Percentiles rank a stretch among this genome's conserved stretches.
Evolutionary conservation across 176 grass and related monocot genomes (phyloP).

Genomic region (Juncus inflexus): DNA sequence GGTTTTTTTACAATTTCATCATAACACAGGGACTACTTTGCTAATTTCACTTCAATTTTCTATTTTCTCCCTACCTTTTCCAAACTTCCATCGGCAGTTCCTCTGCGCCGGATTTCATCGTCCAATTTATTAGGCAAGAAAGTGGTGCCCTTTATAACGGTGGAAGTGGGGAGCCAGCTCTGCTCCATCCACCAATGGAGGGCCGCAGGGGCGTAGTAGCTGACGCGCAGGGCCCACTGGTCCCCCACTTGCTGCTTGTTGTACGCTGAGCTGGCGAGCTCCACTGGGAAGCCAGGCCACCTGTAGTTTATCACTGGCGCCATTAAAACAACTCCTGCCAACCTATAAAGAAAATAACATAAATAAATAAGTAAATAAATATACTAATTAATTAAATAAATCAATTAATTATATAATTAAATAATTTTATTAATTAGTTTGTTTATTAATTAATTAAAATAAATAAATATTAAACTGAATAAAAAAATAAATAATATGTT

Average conservation of each 20-base stretch:
- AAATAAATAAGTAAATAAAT: no score
- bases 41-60: not conserved
- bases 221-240: constrained; percentile 64
- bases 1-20: not conserved
- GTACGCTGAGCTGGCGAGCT: constrained; percentile 36
- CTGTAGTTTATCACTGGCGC: constrained; percentile 71
- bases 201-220: constrained; percentile 54
- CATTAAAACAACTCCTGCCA: constrained; percentile 52
- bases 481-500: no score
- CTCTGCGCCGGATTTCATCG: constrained; percentile 28
- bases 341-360: constrained; percentile 20
- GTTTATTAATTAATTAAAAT: no score
- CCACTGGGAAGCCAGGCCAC: constrained; percentile 65
- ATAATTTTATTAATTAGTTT: no score
- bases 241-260: constrained; percentile 48
- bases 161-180: constrained; percentile 65
- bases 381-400: not conserved
- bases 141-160: constrained; percentile 54
- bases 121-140: constrained; percentile 57
- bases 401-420: no score
- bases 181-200: constrained; percentile 94
- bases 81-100: constrained; percentile 39
- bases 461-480: no score
- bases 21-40: not conserved
- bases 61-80: constrained; percentile 30